Conservation (phyloP, 2,329 filamentous ascomycete species). For the Didymella glomerata region DNA sequence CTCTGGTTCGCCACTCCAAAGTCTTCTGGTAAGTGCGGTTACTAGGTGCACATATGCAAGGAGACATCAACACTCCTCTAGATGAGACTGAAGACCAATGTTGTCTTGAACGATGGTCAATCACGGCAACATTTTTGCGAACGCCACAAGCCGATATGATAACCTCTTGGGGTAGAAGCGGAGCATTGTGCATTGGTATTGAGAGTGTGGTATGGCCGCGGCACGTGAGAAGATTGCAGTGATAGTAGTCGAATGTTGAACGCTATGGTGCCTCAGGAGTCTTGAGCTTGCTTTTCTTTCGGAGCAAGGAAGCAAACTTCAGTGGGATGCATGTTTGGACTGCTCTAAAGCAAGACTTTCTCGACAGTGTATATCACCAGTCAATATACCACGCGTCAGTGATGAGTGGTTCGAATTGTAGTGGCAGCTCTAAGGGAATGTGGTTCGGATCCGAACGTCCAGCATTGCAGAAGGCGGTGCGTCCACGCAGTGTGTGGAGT, state of each 20-base stretch:
- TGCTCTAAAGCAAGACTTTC: neutral
- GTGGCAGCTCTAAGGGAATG: neutral
- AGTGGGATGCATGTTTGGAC: neutral
- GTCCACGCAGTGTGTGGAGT: neutral
- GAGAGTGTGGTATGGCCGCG: too few species aligned
- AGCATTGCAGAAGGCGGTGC: neutral
- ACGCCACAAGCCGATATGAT: rapidly evolving
- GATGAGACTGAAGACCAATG: neutral
- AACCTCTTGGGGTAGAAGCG: neutral
- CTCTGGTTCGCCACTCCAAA: neutral
- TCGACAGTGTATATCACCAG: neutral
- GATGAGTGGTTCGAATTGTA: neutral
- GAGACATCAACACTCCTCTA: neutral
- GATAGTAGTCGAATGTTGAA: too few species aligned
- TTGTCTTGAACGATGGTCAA: neutral
- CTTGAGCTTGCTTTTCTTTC: neutral
- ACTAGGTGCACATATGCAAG: neutral
- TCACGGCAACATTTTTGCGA: neutral
- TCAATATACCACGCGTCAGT: too few species aligned
- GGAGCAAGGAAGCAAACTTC: neutral
- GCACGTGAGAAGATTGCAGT: too few species aligned
- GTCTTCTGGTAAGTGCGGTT: neutral
- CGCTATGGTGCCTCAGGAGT: too few species aligned
- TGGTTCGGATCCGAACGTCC: neutral
- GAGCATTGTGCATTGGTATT: neutral